phyloP scores from a whole-genome alignment of 2,329 filamentous ascomycete species.

The Sporothrix inflata region DNA sequence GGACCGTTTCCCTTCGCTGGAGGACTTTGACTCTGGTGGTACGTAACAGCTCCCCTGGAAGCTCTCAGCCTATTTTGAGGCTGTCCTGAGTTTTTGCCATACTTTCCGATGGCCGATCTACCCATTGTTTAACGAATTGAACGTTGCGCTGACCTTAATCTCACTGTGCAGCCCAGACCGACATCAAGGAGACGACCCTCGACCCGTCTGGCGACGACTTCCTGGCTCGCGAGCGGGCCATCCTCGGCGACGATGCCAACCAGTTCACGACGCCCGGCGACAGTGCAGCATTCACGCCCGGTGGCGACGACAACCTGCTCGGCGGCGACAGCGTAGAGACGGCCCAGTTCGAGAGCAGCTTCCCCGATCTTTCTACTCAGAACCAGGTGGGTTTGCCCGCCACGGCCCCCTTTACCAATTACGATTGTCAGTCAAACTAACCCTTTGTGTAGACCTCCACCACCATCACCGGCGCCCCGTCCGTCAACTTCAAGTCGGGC shows the following conservation, averaged over 20 bases:
- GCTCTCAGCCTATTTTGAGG: background rate
- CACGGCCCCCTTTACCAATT: background rate
- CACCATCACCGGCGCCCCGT: slow-evolving; percentile 80
- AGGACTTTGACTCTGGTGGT: slow-evolving; percentile 74
- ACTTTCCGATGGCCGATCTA: background rate
- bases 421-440: background rate
- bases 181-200: slow-evolving; percentile 60
- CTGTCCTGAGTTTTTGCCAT: background rate
- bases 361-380: slow-evolving; percentile 72
- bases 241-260: slow-evolving; percentile 88
- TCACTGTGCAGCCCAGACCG: slow-evolving; percentile 64
- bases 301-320: slow-evolving; percentile 68
- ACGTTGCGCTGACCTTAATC: background rate
- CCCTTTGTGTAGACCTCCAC: background rate
- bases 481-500: slow-evolving; percentile 64
- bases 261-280: slow-evolving; percentile 83
- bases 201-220: slow-evolving; percentile 77
- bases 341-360: slow-evolving; percentile 79
- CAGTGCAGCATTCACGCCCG: slow-evolving; percentile 48
- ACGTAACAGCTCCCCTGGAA: slow-evolving; percentile 37
- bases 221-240: slow-evolving; percentile 84
- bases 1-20: slow-evolving; percentile 76
- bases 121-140: background rate
- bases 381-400: slow-evolving; percentile 63
- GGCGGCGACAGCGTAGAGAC: slow-evolving; percentile 59